Evolutionary conservation across 148 eudicot species (phyloP).

Genomic region (Rhododendron williamsianum): DNA sequence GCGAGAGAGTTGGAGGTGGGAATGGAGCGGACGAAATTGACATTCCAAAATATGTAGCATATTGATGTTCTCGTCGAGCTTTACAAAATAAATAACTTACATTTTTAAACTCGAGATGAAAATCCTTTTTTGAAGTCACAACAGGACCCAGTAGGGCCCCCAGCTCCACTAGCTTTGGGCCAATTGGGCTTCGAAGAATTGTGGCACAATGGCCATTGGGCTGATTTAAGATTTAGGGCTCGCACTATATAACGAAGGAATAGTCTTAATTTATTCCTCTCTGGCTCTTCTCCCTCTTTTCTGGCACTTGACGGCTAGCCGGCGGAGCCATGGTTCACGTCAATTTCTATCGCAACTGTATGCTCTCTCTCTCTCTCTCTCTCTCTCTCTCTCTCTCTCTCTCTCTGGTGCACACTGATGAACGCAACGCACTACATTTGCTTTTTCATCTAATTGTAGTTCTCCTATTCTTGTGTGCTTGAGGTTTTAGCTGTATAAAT

Average conservation of each 20-base stretch:
- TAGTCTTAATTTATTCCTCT: not conserved
- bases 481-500: not conserved
- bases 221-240: not conserved
- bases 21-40: too few species aligned
- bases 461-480: not conserved
- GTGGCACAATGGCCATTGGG: not conserved
- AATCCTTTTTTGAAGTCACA: too few species aligned
- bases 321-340: slow-evolving; percentile 15
- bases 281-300: not conserved
- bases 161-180: not conserved
- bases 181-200: not conserved
- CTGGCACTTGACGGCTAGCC: slow-evolving; percentile 6
- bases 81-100: not conserved
- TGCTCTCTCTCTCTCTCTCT: not conserved
- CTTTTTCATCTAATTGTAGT: not conserved
- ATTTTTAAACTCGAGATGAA: too few species aligned
- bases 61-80: too few species aligned
- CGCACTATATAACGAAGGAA: too few species aligned
- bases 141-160: not conserved
- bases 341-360: slow-evolving; percentile 13
- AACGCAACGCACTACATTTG: not conserved
- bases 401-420: not conserved
- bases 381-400: not conserved
- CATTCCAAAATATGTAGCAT: too few species aligned
- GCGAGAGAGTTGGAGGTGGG: too few species aligned